phyloP scores from a whole-genome alignment of 768 basidiomycete genomes.

The Calocybe indica region DNA sequence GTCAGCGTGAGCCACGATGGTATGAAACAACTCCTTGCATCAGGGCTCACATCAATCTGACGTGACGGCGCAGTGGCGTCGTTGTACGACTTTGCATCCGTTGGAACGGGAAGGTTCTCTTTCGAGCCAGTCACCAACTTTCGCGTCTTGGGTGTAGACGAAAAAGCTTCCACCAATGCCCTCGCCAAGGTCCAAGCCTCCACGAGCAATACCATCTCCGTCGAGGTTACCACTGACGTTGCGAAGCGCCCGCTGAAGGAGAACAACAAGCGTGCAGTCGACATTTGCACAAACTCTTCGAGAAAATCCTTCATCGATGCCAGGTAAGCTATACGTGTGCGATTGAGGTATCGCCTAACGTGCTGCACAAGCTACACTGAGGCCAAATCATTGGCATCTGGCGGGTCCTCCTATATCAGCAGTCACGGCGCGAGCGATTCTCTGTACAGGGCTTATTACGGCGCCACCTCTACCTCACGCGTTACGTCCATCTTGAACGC shows the following conservation, averaged over 20 bases:
- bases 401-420: slow-evolving; percentile 27
- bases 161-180: slow-evolving; percentile 12
- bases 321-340: slow-evolving; percentile 17
- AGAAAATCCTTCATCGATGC: slow-evolving; percentile 33
- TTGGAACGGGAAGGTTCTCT: slow-evolving; percentile 32
- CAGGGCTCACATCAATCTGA: not conserved
- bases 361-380: slow-evolving; percentile 27
- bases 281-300: slow-evolving; percentile 30
- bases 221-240: slow-evolving; percentile 30
- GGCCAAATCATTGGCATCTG: slow-evolving; percentile 31
- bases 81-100: slow-evolving; percentile 35
- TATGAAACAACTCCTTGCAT: slow-evolving; percentile 9
- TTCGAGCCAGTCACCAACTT: slow-evolving; percentile 35
- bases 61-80: slow-evolving; percentile 23
- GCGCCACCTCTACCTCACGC: slow-evolving; percentile 27
- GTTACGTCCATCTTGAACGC: slow-evolving; percentile 28
- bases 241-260: slow-evolving; percentile 22
- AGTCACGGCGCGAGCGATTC: slow-evolving; percentile 28
- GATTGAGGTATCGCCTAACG: not conserved
- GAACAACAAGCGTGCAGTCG: slow-evolving; percentile 28
- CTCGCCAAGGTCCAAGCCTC: slow-evolving; percentile 22
- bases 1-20: slow-evolving; percentile 33
- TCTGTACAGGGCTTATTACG: slow-evolving; percentile 35
- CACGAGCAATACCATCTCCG: slow-evolving; percentile 19
- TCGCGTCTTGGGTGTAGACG: slow-evolving; percentile 19